Evolutionary conservation across 2,329 filamentous ascomycete species (phyloP), one percentile per base, ranked within the genome.

Genomic region (Madurella fahalii): DNA sequence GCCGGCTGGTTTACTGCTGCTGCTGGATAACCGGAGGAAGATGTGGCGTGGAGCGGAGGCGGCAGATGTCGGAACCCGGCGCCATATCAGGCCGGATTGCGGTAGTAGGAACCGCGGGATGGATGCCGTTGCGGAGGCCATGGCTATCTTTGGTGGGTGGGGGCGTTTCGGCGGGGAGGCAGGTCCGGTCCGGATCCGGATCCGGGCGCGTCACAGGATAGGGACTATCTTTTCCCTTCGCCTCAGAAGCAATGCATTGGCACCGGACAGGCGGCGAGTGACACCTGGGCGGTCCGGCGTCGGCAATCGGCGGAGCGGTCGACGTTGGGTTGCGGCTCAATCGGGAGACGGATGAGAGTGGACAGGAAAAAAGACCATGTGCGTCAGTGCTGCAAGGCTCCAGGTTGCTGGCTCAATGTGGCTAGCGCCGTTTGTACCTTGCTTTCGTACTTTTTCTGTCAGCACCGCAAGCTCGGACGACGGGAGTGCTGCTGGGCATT

Each of bases 61-160:
- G 40, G 57, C 47, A 20, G 65, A 53, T 52, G 66, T 62, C 7
- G 64, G 51, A 25, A 68, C 58, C 47, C 66, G 63, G 40, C 75
- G 76, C 82, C 82, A 85, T 64, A 84, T 73, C 31, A 75, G 72
- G 52, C 80, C 73, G 62, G 80, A 77, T 58, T 83, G 78, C 4
- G 85, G 85, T 40, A 89, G 78, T n/a, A 89, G 78, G 67, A 88
- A 88, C 45, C 79, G 79, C 31, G 85, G 85, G 58, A 88, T 86
- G 58, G 76, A 68, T 20, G 56, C 20, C 30, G 50, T 31, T 16
- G 53, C 13, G 11, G 75, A 71, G n/a, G 75, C 68, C 76, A 81
- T 74, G 47, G 37, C 15, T 42, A 40, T 9, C 2, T 32, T 18
- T 18, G 20, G 52, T 9, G 11, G 32, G 18, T 20, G 13, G 43